Evolutionary conservation across 352 stramenopile genomes (phyloP).

Genomic region (Globisporangium lucens): DNA sequence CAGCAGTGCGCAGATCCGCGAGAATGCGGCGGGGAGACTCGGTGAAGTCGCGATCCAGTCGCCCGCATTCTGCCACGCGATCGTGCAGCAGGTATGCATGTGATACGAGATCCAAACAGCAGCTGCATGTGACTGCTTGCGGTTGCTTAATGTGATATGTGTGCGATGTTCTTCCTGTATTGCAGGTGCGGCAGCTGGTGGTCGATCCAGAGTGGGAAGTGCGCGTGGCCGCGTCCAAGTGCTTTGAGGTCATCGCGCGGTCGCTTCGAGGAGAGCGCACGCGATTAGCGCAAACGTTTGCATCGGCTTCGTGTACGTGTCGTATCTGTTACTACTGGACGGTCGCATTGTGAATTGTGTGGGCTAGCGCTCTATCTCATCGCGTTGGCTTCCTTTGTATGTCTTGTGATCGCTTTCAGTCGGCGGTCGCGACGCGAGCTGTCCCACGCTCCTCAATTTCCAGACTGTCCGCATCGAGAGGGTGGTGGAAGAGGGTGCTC

Average conservation of each 20-base stretch:
- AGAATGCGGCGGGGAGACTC: constrained; percentile 69
- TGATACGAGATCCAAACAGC: neutral
- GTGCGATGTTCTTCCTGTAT: neutral
- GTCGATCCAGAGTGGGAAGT: constrained; percentile 64
- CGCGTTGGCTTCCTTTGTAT: neutral
- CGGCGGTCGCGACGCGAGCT: constrained; percentile 35
- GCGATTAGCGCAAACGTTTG: constrained; percentile 37
- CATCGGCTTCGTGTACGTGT: constrained; percentile 39
- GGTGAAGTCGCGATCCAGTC: constrained; percentile 53
- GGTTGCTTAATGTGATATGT: neutral
- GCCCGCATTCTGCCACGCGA: constrained; percentile 42
- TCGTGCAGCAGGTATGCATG: constrained; percentile 40
- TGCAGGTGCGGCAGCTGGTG: constrained; percentile 52
- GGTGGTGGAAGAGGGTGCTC: constrained; percentile 60
- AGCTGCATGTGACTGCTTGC: neutral
- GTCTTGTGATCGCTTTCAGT: constrained; percentile 26
- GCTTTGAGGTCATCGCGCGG: constrained; percentile 51
- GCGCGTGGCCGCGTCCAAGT: constrained; percentile 65
- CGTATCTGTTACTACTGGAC: neutral
- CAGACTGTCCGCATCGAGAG: constrained; percentile 50
- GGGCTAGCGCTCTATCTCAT: neutral
- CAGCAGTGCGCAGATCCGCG: constrained; percentile 60
- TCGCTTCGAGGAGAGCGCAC: constrained; percentile 25
- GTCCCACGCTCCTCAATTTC: constrained; percentile 45
- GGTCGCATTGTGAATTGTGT: neutral